Base-by-base conservation (phyloP, 2,329 filamentous ascomycete species). In the Dendrostoma leiphaemia region DNA sequence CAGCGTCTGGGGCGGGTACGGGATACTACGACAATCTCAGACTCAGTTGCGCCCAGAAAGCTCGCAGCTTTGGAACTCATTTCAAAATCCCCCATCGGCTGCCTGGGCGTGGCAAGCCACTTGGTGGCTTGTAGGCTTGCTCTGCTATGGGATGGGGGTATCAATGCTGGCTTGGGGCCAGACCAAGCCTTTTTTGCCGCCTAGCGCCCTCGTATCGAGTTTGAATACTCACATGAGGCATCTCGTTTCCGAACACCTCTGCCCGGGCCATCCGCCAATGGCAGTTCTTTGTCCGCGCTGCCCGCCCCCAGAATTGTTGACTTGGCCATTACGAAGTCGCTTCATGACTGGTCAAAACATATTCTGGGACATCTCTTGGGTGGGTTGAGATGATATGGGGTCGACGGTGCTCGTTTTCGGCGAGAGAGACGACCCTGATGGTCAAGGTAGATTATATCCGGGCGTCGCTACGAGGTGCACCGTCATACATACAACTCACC, bases 191-290 rank as follows among this genome's bases (percentile, higher is more conserved):
- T 47, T 45, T 46, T 57, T 49, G n/a, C 43, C 29, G 28, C 37
- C 31, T 57, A 57, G 55, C 52, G 55, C 17, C 52, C 38, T 57
- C 55, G 55, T 57, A 57, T 57, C 51, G 32, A 43, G 37, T 29
- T 23, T 38, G 34, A 21, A 40, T 35, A 49, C 35, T 23, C 47
- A 40, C 43, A 46, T 23, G 48, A 51, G 41, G 51, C 34, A 44
- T 29, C 37, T 41, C 46, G 26, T 48, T 46, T 46, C 19, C 38
- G 23, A n/a, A 21, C 10, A 35, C 32, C 35, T 13, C 9, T 41
- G 31, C 38, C 40, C 35, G 35, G 35, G 43, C 48, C 35, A 56
- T 35, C 37, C 34, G 23, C 40, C 37, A 23, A 38, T 26, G 21
- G 32, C 8, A 32, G 40, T 40, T 45, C 23, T 44, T 47, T 37